phyloP scores from a whole-genome alignment of 495 filamentous ascomycete species.

The Penicillium canescens region DNA sequence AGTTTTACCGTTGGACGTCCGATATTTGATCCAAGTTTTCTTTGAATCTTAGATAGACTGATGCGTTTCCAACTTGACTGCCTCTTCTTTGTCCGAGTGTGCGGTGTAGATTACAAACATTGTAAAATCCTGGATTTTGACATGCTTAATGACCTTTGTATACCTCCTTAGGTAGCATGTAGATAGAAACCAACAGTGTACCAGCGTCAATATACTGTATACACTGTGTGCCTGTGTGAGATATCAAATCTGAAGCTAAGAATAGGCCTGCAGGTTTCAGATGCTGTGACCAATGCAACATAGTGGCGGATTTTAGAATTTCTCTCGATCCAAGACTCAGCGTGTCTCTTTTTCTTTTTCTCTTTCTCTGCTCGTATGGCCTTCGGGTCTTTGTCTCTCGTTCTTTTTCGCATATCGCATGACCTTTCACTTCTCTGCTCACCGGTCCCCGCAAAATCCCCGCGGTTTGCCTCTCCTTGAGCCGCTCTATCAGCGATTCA shows the following conservation, averaged over 20 bases:
- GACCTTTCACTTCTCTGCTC: background rate
- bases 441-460: too few relatives aligned
- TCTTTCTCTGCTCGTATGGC: background rate
- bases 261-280: constrained; percentile 28
- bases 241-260: constrained; percentile 9
- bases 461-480: too few relatives aligned
- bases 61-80: too few relatives aligned
- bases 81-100: too few relatives aligned
- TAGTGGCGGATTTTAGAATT: constrained; percentile 19
- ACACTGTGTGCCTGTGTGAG: background rate
- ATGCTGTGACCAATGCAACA: background rate
- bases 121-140: too few relatives aligned
- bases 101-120: too few relatives aligned
- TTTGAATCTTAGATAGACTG: too few relatives aligned
- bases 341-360: background rate
- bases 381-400: constrained; percentile 1
- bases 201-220: too few relatives aligned
- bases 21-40: too few relatives aligned
- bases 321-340: constrained; percentile 8
- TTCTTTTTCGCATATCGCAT: background rate
- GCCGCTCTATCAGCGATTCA: background rate
- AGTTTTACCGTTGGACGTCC: too few relatives aligned
- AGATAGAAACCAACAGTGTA: background rate
- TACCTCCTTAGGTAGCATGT: background rate
- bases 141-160: background rate